Base-by-base conservation (phyloP, 768 basidiomycete genomes). In the Rickenella mellea region DNA sequence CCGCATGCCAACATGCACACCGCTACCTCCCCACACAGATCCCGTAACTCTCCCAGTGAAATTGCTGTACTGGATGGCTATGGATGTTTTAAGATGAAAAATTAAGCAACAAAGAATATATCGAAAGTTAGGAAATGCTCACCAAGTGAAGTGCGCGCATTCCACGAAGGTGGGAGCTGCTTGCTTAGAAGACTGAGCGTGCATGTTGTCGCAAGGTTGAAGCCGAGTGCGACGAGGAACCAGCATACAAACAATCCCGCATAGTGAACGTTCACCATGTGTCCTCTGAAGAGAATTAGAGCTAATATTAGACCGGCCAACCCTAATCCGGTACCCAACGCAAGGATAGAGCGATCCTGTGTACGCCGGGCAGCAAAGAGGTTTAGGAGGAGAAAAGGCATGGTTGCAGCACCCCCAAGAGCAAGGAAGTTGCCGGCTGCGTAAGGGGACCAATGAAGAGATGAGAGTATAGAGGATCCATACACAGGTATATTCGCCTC, bases 341-440 rank as follows among this genome's bases (percentile, higher is more conserved):
- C 71, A 21, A 83, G 73, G 26, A 74, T 70, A 28, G 68, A 60
- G 5, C 80, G 72, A 52, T 83, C 82, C 49, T 81, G 78, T 11
- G 75, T 58, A 39, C 72, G 72, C 19, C 67, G 67, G 3, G 77
- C 73, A 46, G 76, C 60, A 54, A 72, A 56, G 44, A 83, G 63
- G 58, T 80, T 82, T 22, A 67, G 51, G 45, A 81, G 63, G 41
- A 83, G 74, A 66, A 84, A 81, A 3, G 82, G 81, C 55, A 83
- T 73, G 24, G 74, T 66, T 19, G 68, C 62, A 21, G 73, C 60
- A 8, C 78, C 82, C 14, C 80, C 80, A 8, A 83, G 68, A 19
- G 76, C 80, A 56, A 83, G 78, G 59, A 81, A 76, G 59, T 82
- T 82, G 6, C 78, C 82, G 3, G 80, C 76, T 14, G 69, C 65